Percentiles rank a stretch among this genome's conserved stretches.
Evolutionary conservation across 345 rosid genomes (phyloP).

Genomic region (Populus deltoides): DNA sequence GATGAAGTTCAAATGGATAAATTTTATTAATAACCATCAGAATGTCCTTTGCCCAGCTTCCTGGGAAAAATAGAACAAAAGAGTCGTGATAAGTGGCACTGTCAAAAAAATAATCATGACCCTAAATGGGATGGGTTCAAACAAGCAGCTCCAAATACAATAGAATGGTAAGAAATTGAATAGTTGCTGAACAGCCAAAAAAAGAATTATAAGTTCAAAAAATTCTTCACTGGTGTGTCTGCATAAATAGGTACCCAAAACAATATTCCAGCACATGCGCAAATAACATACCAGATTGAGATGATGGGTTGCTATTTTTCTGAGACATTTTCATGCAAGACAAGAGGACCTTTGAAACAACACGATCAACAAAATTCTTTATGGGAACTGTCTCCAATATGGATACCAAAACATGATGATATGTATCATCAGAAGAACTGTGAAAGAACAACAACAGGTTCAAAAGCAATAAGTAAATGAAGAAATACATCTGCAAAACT

Average conservation of each 20-base stretch:
- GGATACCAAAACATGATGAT: constrained; percentile 45
- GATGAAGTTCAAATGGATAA: constrained; percentile 64
- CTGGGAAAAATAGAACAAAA: constrained; percentile 35
- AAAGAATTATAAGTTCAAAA: too few species aligned
- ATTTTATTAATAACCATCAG: constrained; percentile 56
- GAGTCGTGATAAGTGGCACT: not conserved
- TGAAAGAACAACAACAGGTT: constrained; percentile 28
- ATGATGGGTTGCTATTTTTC: constrained; percentile 41
- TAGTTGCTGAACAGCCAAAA: too few species aligned
- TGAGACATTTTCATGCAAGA: constrained; percentile 58
- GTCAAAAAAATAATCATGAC: too few species aligned
- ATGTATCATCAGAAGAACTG: constrained; percentile 68
- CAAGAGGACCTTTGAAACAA: constrained; percentile 58
- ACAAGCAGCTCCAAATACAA: too few species aligned
- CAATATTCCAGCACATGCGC: not conserved
- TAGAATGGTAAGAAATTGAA: too few species aligned
- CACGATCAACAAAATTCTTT: constrained; percentile 43
- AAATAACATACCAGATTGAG: constrained; percentile 49
- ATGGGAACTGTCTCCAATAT: constrained; percentile 66
- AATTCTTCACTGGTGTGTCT: too few species aligned
- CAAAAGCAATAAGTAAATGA: constrained; percentile 5
- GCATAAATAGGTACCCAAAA: too few species aligned
- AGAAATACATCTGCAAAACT: not conserved
- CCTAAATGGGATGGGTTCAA: too few species aligned
- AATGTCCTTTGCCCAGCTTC: constrained; percentile 67